These are phyloP conservation scores for Apodospora peruviana DNA, from an alignment of 495 filamentous ascomycete genomes.

Conservation along the genomic window DNA sequence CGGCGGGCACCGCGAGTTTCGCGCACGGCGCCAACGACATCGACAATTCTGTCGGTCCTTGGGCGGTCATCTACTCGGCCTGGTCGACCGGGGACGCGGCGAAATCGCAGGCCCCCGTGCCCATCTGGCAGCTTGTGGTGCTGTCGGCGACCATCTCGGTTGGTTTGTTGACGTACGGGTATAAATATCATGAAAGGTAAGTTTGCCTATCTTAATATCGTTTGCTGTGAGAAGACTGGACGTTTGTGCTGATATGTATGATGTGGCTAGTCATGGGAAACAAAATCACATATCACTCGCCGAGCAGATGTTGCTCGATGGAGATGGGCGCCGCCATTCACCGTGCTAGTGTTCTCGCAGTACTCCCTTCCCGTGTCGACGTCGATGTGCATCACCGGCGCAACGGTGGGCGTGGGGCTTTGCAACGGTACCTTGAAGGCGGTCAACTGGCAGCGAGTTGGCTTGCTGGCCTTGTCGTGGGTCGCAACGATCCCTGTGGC, in stretches of 20 bases:
- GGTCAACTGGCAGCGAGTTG: constrained; percentile 57
- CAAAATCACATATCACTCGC: constrained; percentile 63
- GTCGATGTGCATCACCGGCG: constrained; percentile 58
- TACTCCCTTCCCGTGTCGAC: constrained; percentile 52
- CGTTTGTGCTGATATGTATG: too few relatives aligned
- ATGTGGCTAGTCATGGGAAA: constrained; percentile 54
- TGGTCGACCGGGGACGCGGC: constrained; percentile 49
- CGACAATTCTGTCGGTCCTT: constrained; percentile 70
- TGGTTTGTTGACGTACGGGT: constrained; percentile 64
- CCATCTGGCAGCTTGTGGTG: constrained; percentile 54
- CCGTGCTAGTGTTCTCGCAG: constrained; percentile 45
- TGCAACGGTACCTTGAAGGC: constrained; percentile 53
- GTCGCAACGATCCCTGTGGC: constrained; percentile 54
- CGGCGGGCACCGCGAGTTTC: constrained; percentile 69
- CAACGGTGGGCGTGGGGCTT: constrained; percentile 59
- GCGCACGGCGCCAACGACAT: constrained; percentile 80
- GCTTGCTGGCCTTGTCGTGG: constrained; percentile 52
- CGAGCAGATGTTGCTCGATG: constrained; percentile 57
- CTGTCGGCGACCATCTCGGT: constrained; percentile 37
- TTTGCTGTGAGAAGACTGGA: too few relatives aligned
- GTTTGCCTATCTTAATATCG: too few relatives aligned
- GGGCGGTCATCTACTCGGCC: constrained; percentile 61
- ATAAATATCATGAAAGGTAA: constrained; percentile 56
- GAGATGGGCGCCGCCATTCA: constrained; percentile 66
- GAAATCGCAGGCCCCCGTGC: constrained; percentile 51